A percentile compares a stretch with the other conserved stretches of the same genome.
Evolutionary conservation across 106 monocot species (phyloP).

Genomic region (Acorus calamus): DNA sequence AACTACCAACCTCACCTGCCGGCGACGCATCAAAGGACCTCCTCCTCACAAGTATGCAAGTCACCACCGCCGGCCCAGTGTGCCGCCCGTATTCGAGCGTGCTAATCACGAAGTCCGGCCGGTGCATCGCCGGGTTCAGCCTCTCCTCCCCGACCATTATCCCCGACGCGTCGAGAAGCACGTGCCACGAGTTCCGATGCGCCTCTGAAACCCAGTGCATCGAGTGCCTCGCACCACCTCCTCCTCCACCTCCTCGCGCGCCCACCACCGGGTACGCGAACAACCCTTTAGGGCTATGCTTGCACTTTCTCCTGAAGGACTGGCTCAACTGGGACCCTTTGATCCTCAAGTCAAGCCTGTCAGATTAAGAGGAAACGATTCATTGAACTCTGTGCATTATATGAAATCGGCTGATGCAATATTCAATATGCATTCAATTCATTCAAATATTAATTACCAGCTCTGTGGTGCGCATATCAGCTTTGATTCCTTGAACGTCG

Average conservation of each 20-base stretch:
- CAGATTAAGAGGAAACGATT: too few relatives aligned
- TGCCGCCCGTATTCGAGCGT: too few relatives aligned
- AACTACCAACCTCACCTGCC: too few relatives aligned
- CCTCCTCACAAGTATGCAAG: too few relatives aligned
- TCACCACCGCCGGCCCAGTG: too few relatives aligned
- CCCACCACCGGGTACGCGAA: slow-evolving; percentile 44
- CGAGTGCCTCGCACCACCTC: slow-evolving; percentile 20
- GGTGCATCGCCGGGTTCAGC: too few relatives aligned
- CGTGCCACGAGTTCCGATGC: slow-evolving; percentile 58
- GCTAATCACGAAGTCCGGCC: background rate
- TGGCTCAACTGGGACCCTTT: slow-evolving; percentile 67
- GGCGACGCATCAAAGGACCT: too few relatives aligned
- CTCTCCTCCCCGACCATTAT: slow-evolving; percentile 23
- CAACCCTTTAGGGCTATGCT: slow-evolving; percentile 50
- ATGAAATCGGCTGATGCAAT: too few relatives aligned
- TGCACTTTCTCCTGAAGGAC: slow-evolving; percentile 56
- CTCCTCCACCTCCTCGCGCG: background rate
- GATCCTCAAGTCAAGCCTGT: slow-evolving; percentile 46
- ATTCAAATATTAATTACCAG: slow-evolving; percentile 3
- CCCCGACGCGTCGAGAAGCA: slow-evolving; percentile 34
- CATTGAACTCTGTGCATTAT: too few relatives aligned
- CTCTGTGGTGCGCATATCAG: slow-evolving; percentile 38
- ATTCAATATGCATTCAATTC: too few relatives aligned
- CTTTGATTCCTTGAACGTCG: slow-evolving; percentile 47
- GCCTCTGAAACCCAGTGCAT: slow-evolving; percentile 75